Evolutionary conservation across 176 grass and related monocot species (phyloP).

Genomic region (Alopecurus myosuroides): DNA sequence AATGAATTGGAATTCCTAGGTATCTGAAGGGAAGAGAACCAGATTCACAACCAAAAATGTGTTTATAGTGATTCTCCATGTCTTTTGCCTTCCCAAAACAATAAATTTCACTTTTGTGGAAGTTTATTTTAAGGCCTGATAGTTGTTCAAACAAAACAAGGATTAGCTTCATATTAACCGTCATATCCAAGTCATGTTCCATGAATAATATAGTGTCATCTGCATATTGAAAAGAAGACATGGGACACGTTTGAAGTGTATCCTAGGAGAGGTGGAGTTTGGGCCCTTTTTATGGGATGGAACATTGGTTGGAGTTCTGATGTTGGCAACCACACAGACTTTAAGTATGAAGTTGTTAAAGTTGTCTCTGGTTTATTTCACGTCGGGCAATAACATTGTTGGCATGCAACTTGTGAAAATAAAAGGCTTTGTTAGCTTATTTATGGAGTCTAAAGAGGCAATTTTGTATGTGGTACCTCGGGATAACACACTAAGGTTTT

Average conservation of each 20-base stretch:
- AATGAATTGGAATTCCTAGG: too few relatives aligned
- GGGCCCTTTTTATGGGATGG: slow-evolving; percentile 83
- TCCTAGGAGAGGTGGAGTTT: slow-evolving; percentile 78
- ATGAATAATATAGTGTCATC: too few relatives aligned
- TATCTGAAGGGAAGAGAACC: too few relatives aligned
- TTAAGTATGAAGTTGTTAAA: slow-evolving; percentile 75
- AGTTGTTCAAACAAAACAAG: too few relatives aligned
- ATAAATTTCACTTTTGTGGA: too few relatives aligned
- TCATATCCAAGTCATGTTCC: too few relatives aligned
- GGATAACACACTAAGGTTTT: slow-evolving; percentile 74
- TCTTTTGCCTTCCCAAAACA: too few relatives aligned
- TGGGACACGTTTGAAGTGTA: slow-evolving; percentile 53
- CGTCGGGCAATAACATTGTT: slow-evolving; percentile 42
- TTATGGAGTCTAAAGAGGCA: slow-evolving; percentile 49
- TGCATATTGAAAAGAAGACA: too few relatives aligned
- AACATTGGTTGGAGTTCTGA: slow-evolving; percentile 53
- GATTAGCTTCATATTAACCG: too few relatives aligned
- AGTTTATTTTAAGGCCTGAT: too few relatives aligned
- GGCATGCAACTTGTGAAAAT: slow-evolving; percentile 63
- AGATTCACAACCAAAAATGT: too few relatives aligned
- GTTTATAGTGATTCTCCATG: too few relatives aligned
- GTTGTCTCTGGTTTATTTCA: slow-evolving; percentile 68
- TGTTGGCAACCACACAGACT: slow-evolving; percentile 21
- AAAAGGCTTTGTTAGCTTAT: slow-evolving; percentile 76
- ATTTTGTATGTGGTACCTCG: slow-evolving; percentile 50